Evolutionary conservation across 2,329 filamentous ascomycete genomes (phyloP), one percentile per base, ranked within the genome.

Genomic region (Diplodia mutila): DNA sequence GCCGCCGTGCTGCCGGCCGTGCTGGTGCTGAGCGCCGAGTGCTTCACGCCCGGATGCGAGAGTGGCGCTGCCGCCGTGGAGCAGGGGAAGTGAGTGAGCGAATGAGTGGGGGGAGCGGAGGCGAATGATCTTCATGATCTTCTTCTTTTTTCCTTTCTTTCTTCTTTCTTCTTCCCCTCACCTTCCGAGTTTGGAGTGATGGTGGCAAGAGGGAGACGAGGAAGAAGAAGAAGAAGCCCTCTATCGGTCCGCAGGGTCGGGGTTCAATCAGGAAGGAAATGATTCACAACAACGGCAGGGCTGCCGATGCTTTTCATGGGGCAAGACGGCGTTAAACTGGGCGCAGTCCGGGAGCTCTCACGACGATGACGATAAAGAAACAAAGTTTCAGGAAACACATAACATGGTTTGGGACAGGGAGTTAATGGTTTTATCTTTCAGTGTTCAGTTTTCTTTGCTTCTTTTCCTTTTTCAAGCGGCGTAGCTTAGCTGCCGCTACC

Each of bases 1-100:
- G 61, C 77, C 34, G 77, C 76, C 8, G 74, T 78, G 48, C 73
- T 77, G 16, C 77, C 77, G 1, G 74, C 77, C 4, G 74, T 78
- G 23, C 61, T 78, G 67, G 71, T 78, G 42, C 48, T 78, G 70
- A 73, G 73, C 34, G 75, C 77, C 1, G 77, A 78, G 70, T 61
- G 78, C 55, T 78, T 78, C 49, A 78, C 76, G 61, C 77, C 77
- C 4, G 67, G 63, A 25, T 12, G 48, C 27, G 52, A 42, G 27
- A 21, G 12, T 14, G 14, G 34, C 11, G 34, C 42, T 25, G 37
- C 23, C 7, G 29, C n/a, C n/a, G n/a, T n/a, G n/a, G 48, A 14
- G 23, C 39, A 27, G 64, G 37, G 39, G 18, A 52, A 48, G 49
- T 54, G 52, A 32, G 29, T 32, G 29, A 32, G 29, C 29, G 29